phyloP scores from a whole-genome alignment of 176 grass and related monocot species.

The Luzula sylvatica region DNA sequence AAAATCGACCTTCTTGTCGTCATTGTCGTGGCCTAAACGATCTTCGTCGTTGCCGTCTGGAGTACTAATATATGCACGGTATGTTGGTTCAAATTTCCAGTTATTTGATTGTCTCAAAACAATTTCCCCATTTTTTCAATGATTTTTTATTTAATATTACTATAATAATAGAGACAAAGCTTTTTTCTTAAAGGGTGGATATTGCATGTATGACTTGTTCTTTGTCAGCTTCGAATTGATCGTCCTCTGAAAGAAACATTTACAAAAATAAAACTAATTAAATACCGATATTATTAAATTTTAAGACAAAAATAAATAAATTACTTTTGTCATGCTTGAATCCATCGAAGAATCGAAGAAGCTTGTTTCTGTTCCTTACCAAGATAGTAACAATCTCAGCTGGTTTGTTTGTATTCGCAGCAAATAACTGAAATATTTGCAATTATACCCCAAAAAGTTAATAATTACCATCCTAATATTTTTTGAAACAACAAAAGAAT shows the following conservation, averaged over 20 bases:
- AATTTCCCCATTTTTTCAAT: too few species aligned
- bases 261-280: neutral
- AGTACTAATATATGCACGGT: too few species aligned
- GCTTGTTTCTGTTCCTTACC: constrained; percentile 79
- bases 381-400: constrained; percentile 69
- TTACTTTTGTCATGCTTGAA: constrained; percentile 86
- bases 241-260: constrained; percentile 51
- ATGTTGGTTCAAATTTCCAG: too few species aligned
- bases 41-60: too few species aligned
- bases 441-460: neutral
- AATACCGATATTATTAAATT: constrained; percentile 5
- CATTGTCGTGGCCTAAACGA: too few species aligned
- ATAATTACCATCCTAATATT: neutral
- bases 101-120: too few species aligned
- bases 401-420: constrained; percentile 79
- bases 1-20: too few species aligned
- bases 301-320: constrained; percentile 1
- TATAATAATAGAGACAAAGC: neutral
- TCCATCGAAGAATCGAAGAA: constrained; percentile 71
- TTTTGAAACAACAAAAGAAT: constrained; percentile 6
- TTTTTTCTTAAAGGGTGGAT: constrained; percentile 41
- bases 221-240: constrained; percentile 96
- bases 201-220: constrained; percentile 84
- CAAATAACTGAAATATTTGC: constrained; percentile 47
- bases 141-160: too few species aligned